Conservation (phyloP, 2,329 filamentous ascomycete genomes). For the Pyrenophora teres region DNA sequence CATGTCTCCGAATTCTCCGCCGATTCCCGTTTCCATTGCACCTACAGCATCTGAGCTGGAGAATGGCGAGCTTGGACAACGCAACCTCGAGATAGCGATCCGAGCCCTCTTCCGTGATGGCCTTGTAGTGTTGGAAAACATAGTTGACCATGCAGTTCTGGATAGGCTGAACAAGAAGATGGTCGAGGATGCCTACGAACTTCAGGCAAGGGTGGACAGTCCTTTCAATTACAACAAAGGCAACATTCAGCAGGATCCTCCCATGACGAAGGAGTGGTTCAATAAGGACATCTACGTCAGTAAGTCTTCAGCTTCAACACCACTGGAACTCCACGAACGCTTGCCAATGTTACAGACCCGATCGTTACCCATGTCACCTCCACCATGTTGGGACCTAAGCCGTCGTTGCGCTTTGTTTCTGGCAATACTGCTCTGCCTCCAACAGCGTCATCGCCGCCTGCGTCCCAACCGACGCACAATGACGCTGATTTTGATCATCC, state of each 20-base stretch:
- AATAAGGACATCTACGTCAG: slow-evolving; percentile 57
- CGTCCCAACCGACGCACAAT: slow-evolving; percentile 42
- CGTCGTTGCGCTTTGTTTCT: slow-evolving; percentile 40
- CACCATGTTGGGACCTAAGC: slow-evolving; percentile 44
- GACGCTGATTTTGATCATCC: slow-evolving; percentile 44
- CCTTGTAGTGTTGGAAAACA: slow-evolving; percentile 41
- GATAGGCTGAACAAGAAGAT: slow-evolving; percentile 64
- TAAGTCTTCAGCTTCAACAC: slow-evolving; percentile 33
- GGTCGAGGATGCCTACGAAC: slow-evolving; percentile 59
- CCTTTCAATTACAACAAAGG: slow-evolving; percentile 67
- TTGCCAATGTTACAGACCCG: slow-evolving; percentile 48
- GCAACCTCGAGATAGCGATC: slow-evolving; percentile 58
- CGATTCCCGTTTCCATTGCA: slow-evolving; percentile 41
- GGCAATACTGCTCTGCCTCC: slow-evolving; percentile 52
- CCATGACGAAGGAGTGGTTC: slow-evolving; percentile 52
- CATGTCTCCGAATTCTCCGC: slow-evolving; percentile 26
- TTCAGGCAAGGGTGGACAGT: slow-evolving; percentile 59
- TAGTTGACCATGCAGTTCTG: slow-evolving; percentile 54
- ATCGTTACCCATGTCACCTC: slow-evolving; percentile 63
- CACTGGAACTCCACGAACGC: neutral
- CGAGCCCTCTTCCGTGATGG: slow-evolving; percentile 39
- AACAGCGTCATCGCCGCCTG: slow-evolving; percentile 43
- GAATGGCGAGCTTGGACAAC: slow-evolving; percentile 46
- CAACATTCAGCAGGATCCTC: slow-evolving; percentile 66
- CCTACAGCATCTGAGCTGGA: slow-evolving; percentile 52